These are phyloP conservation scores for Gypsophila paniculata DNA, from an alignment of 179 eudicot genomes.

Conservation along the genomic window DNA sequence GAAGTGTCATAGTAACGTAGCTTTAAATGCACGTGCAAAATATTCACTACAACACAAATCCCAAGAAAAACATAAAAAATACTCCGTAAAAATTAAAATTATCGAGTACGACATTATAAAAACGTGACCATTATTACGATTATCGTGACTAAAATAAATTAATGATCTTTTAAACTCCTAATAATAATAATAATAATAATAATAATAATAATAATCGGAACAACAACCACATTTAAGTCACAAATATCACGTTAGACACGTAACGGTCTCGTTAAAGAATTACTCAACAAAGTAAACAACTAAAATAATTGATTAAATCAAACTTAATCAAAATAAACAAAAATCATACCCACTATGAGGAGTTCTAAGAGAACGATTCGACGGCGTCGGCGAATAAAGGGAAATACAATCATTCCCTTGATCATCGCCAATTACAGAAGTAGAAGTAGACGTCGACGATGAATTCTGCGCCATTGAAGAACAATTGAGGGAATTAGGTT, in stretches of 20 bases:
- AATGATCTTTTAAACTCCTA: not conserved
- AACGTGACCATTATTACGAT: too few relatives aligned
- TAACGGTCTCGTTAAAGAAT: too few relatives aligned
- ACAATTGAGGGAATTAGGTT: not conserved
- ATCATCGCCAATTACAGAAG: conserved; percentile 18
- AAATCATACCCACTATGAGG: conserved; percentile 71
- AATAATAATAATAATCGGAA: too few relatives aligned
- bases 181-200: too few relatives aligned
- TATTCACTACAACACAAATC: not conserved
- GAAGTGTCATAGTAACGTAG: too few relatives aligned
- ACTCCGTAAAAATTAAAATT: too few relatives aligned
- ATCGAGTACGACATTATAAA: too few relatives aligned
- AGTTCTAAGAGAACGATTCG: conserved; percentile 47
- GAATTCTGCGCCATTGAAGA: conserved; percentile 25
- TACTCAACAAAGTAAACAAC: not conserved
- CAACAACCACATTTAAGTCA: too few relatives aligned
- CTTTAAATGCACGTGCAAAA: conserved; percentile 11
- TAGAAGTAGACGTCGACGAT: conserved; percentile 15
- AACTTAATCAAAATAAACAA: not conserved
- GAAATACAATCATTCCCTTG: conserved; percentile 30
- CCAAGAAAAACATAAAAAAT: not conserved
- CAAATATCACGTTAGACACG: too few relatives aligned
- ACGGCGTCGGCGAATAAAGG: conserved; percentile 45
- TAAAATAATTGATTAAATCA: not conserved
- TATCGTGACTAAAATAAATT: not conserved